Evolutionary conservation across 1,284 basidiomycete species (phyloP), one percentile per base, ranked within the genome.

Genomic region (Cystobasidium pallidum): DNA sequence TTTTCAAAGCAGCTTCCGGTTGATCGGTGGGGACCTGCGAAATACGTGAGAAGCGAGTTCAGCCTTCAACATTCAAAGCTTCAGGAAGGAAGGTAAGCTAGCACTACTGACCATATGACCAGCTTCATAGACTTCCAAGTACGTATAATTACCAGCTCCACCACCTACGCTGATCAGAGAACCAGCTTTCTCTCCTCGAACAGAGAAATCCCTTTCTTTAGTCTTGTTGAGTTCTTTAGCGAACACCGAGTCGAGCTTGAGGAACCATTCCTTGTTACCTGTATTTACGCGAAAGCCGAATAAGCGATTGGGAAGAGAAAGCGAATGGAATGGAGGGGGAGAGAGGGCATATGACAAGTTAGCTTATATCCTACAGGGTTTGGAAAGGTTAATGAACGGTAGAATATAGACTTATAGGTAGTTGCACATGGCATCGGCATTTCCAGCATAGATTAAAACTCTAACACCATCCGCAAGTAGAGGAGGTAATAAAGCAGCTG

Each of bases 391-490:
- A n/a, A n/a, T n/a, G n/a, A n/a, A n/a, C n/a, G n/a, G n/a, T n/a
- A n/a, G n/a, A n/a, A n/a, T n/a, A 49, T 52, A 39, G 45, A 26
- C 24, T 47, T 34, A 21, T 41, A 26, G n/a, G n/a, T 52, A 30
- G 21, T 47, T 57, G 62, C 26, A 41, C 72, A 70, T 67, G 8
- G 51, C 30, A 43, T 72, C 70, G 17, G 28, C 21, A 45, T 58
- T 68, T 28, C 72, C 58, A 54, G 70, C 74, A 78, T 93, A 94
- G 43, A 92, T 88, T 47, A 94, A 82, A 41, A 94, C 82, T 70
- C 90, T 83, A 62, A 94, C 84, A 51, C 90, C 90, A 73, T 86
- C 86, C 70, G 90, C 86, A 66, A 94, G 84, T 8, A 95, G 83
- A 54, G 88, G 86, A 17, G 90, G 88, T 13, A 95, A 83, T 6